Base-by-base conservation (phyloP, 2,329 filamentous ascomycete species). In the Dactylellina sp. region DNA sequence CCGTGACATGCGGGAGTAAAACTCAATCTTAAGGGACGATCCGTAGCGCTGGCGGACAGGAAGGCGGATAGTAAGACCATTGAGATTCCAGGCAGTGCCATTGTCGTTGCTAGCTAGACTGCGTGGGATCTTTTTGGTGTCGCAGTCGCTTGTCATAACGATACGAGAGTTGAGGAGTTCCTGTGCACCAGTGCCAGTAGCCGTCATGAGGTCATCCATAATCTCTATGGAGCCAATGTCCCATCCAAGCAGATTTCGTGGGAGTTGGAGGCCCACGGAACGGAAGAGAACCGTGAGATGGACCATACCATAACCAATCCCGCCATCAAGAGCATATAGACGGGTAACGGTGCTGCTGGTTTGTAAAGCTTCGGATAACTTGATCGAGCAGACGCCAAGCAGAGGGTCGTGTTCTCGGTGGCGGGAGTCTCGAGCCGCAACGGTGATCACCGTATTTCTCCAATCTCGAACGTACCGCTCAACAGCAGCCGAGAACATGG, bases 251-350 rank as follows among this genome's bases (percentile, higher is more conserved):
- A 97, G 90, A 42, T 89, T 83, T 0, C 91, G 91, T n/a, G 93
- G 93, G 0, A 98, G 84, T 49, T 88, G 88, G 60, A 94, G 90
- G 80, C 97, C 93, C 46, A 97, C 87, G 25, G 91, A 93, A 25
- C 94, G 89, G 86, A 97, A 97, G 1, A 98, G 85, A 1, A 98
- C 82, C 0, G 92, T 96, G 77, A 99, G 90, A 42, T 93, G 89
- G 71, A 96, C 86, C 6, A 94, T 90, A 40, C 95, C 95, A 76
- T 95, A 98, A 0, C 95, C 91, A 75, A 98, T 89, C 9, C 95
- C 95, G 20, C 94, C 95, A 79, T 97, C 93, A 0, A 99, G 86
- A n/a, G 95, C 94, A 80, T 97, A 98, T 93, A 93, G 97, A 71
- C 93, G 85, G 1, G 93, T 96, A 62, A 89, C 86, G 80, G 98